Percentiles rank a stretch among this genome's conserved stretches.
phyloP scores from a whole-genome alignment of 2,329 filamentous ascomycete genomes.

The Scedosporium minutisporum region DNA sequence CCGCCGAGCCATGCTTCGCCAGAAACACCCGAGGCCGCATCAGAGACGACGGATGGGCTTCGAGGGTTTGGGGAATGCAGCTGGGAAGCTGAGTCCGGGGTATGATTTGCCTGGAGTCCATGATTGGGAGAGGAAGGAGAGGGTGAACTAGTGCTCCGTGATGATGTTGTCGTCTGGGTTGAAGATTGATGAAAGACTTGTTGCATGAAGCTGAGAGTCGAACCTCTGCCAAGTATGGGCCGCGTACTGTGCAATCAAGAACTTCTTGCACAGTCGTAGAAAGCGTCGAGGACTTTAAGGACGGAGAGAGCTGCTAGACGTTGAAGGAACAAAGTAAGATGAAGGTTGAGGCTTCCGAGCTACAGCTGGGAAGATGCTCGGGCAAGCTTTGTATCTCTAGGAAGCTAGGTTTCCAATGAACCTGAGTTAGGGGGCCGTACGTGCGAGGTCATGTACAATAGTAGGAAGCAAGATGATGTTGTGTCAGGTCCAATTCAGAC shows the following conservation, averaged over 20 bases:
- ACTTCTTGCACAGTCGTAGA: slow-evolving; percentile 2
- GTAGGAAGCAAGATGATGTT: neutral
- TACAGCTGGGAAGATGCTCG: neutral
- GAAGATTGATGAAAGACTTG: slow-evolving; percentile 3
- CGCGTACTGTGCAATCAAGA: neutral
- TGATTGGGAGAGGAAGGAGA: slow-evolving; percentile 3
- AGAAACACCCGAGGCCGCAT: slow-evolving; percentile 1
- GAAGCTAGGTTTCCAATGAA: neutral
- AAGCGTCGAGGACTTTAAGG: neutral
- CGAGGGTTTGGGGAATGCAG: slow-evolving; percentile 1
- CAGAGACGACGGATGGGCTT: slow-evolving; percentile 3
- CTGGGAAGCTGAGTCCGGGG: slow-evolving; percentile 1
- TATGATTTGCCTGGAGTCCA: slow-evolving; percentile 5
- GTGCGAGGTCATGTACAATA: neutral
- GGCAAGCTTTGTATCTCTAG: neutral
- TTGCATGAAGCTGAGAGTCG: slow-evolving; percentile 6
- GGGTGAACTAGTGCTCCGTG: neutral
- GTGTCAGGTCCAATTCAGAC: neutral
- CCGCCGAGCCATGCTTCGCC: slow-evolving; percentile 1
- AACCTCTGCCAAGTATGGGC: neutral
- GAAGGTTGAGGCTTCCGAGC: neutral
- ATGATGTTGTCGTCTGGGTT: neutral
- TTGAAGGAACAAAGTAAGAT: neutral
- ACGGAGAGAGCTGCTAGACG: neutral
- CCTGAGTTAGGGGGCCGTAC: neutral